phyloP scores from a whole-genome alignment of 2,329 filamentous ascomycete species.

The Penicillium sp. region DNA sequence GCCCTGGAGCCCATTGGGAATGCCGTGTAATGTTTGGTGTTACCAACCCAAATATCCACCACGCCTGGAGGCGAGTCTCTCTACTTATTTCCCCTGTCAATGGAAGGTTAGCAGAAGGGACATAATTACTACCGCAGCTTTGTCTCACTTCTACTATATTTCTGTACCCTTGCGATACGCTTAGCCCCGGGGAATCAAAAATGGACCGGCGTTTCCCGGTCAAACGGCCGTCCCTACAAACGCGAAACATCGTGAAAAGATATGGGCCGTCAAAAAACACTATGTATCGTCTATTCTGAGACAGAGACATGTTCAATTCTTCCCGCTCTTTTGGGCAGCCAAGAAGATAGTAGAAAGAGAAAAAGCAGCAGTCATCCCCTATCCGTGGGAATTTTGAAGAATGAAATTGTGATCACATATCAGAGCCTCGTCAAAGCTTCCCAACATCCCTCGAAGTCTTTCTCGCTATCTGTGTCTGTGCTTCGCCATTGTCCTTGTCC shows the following conservation, averaged over 20 bases:
- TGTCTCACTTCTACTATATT: not conserved
- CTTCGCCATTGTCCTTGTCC: not conserved
- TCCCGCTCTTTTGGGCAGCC: not conserved
- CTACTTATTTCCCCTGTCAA: not conserved
- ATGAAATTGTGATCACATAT: not conserved
- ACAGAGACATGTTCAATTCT: not conserved
- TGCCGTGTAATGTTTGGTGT: slow-evolving; percentile 12
- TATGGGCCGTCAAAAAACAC: not conserved
- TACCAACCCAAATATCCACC: slow-evolving; percentile 5
- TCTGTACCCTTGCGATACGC: not conserved
- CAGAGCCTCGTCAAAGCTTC: not conserved
- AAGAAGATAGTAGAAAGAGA: not conserved
- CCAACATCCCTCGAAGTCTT: not conserved
- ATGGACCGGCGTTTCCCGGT: slow-evolving; percentile 23
- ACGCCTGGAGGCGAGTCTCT: not conserved
- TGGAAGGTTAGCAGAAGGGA: not conserved
- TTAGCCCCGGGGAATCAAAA: slow-evolving; percentile 6
- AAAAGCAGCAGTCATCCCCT: not conserved
- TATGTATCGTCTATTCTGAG: not conserved
- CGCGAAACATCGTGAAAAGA: slow-evolving; percentile 12
- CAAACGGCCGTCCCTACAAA: slow-evolving; percentile 29
- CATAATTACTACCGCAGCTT: not conserved
- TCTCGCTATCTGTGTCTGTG: not conserved
- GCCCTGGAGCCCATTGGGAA: slow-evolving; percentile 10
- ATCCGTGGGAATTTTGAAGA: not conserved